Percentiles rank a stretch among this genome's conserved stretches.
These are phyloP conservation scores for Capsella bursapastoris DNA, from an alignment of 345 rosid genomes.

Conservation along the genomic window DNA sequence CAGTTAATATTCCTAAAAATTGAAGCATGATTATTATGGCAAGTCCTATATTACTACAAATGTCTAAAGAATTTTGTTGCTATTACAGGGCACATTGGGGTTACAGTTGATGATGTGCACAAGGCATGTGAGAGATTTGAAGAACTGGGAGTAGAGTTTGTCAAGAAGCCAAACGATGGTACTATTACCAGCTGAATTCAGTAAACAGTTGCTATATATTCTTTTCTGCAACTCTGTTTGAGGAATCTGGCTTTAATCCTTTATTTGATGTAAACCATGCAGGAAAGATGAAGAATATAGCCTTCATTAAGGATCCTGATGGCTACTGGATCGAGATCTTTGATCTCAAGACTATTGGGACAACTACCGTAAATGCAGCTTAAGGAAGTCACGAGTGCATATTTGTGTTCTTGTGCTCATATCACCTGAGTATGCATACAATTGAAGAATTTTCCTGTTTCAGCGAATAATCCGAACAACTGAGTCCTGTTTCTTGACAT, in stretches of 20 bases:
- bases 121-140: constrained; percentile 97
- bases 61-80: background rate
- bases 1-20: background rate
- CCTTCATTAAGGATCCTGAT: constrained; percentile 98
- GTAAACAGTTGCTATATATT: background rate
- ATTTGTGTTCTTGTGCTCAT: constrained; percentile 15
- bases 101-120: constrained; percentile 89
- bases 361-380: constrained; percentile 42
- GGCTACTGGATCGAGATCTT: constrained; percentile 97
- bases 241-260: background rate
- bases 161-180: constrained; percentile 83
- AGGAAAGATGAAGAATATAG: constrained; percentile 93
- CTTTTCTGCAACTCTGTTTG: background rate
- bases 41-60: background rate
- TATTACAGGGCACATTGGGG: constrained; percentile 83
- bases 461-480: constrained; percentile 8
- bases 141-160: constrained; percentile 89
- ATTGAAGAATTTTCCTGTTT: background rate
- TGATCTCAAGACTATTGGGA: constrained; percentile 67
- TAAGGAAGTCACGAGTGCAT: constrained; percentile 40
- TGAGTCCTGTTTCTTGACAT: constrained; percentile 8
- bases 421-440: constrained; percentile 22
- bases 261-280: constrained; percentile 31
- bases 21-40: background rate
- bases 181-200: constrained; percentile 25